phyloP scores from a whole-genome alignment of 2,329 filamentous ascomycete genomes.

The Sclerotinia trifoliorum region DNA sequence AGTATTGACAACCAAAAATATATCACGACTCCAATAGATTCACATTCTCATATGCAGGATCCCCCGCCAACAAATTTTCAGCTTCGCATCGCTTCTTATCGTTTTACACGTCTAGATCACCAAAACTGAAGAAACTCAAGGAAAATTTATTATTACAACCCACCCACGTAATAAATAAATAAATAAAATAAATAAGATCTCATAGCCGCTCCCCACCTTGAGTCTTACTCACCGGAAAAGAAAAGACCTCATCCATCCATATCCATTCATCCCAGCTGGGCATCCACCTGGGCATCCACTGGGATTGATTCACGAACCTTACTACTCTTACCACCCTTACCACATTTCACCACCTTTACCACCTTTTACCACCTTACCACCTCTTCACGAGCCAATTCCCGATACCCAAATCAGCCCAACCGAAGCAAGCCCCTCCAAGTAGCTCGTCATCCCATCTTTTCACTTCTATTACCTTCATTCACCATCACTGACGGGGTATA shows the following conservation, averaged over 20 bases:
- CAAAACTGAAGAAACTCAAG: neutral
- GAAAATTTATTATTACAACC: neutral
- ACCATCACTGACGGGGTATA: neutral
- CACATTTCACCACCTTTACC: neutral
- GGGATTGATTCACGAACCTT: constrained; percentile 4
- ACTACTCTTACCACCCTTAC: neutral
- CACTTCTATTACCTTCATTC: constrained; percentile 12
- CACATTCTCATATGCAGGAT: neutral
- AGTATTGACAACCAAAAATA: neutral
- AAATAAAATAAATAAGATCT: neutral
- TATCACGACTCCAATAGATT: neutral
- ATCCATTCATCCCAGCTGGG: neutral
- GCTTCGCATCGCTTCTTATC: constrained; percentile 4
- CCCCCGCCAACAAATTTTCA: constrained; percentile 13
- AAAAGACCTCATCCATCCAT: neutral
- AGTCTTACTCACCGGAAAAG: neutral
- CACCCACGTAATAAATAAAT: neutral
- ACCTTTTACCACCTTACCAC: neutral
- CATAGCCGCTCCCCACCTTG: constrained; percentile 14
- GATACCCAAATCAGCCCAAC: constrained; percentile 25
- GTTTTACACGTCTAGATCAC: neutral
- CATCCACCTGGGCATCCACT: constrained; percentile 11
- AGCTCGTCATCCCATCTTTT: constrained; percentile 14
- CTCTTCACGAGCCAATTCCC: constrained; percentile 23
- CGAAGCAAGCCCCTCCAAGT: constrained; percentile 18